Conservation (phyloP, 208 protist species). For the Herpetomonas tarakana region DNA sequence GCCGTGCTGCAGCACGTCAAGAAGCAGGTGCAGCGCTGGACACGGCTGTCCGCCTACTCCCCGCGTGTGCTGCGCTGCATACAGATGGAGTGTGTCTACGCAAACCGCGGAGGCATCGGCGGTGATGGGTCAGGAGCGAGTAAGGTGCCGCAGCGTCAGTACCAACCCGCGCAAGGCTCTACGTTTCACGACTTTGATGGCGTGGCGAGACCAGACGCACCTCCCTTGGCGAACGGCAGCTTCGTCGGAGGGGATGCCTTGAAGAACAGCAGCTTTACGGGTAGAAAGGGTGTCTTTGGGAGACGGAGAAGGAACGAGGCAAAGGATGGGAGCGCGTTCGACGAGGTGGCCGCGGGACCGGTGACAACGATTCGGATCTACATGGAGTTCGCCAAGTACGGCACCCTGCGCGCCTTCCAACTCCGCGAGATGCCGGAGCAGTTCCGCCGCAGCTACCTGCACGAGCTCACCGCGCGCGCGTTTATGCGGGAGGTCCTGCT, state of each 20-base stretch:
- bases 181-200: neutral
- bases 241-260: neutral
- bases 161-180: neutral
- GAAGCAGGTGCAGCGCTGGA: conserved; percentile 43
- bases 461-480: conserved; percentile 68
- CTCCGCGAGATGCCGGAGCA: conserved; percentile 38
- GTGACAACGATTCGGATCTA: conserved; percentile 52
- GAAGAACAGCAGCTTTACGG: neutral
- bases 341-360: neutral
- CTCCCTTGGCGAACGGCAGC: neutral
- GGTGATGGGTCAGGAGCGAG: neutral
- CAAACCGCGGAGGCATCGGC: conserved; percentile 7
- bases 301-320: neutral
- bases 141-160: neutral
- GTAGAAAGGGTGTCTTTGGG: conserved; percentile 2
- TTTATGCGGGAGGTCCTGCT: conserved; percentile 82
- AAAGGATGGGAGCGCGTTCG: neutral
- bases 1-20: conserved; percentile 29
- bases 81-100: conserved; percentile 45
- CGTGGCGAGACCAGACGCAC: neutral
- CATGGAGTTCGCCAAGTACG: conserved; percentile 61
- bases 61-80: conserved; percentile 47
- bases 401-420: conserved; percentile 49
- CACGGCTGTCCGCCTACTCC: conserved; percentile 40
- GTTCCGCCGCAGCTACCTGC: conserved; percentile 51